Evolutionary conservation across 202 grass and related monocot species (phyloP).

Genomic region (Schoenoplectus triqueter): DNA sequence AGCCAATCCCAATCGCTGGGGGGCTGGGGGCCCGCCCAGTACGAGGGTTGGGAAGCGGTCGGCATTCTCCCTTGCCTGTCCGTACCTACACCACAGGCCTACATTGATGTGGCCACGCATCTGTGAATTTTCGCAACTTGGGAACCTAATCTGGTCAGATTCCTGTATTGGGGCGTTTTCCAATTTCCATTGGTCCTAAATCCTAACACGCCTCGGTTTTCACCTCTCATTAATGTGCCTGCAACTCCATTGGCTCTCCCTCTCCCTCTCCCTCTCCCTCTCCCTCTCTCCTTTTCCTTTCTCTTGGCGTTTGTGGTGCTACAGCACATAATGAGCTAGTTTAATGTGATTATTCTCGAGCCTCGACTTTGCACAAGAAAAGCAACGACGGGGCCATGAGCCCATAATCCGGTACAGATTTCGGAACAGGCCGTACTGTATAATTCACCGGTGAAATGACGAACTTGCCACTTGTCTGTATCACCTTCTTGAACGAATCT

Average conservation of each 20-base stretch:
- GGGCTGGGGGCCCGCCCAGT: not conserved
- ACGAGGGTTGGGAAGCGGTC: constrained; percentile 38
- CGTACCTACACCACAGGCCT: not conserved
- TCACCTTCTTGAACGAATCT: not conserved
- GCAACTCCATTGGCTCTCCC: not conserved
- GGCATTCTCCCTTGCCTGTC: not conserved
- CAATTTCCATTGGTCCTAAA: not conserved
- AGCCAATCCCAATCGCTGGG: constrained; percentile 21
- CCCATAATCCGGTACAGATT: not conserved
- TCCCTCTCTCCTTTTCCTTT: not conserved
- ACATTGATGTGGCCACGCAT: not conserved
- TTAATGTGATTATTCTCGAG: not conserved
- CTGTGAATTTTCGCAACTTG: not conserved
- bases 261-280: not conserved
- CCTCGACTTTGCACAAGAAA: no score
- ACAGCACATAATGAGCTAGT: not conserved
- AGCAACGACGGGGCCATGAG: no score
- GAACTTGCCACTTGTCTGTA: not conserved
- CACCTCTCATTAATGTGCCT: not conserved
- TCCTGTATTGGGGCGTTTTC: not conserved
- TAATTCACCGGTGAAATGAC: not conserved
- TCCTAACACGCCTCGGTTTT: not conserved
- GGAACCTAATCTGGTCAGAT: constrained; percentile 1
- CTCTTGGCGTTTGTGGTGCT: no score
- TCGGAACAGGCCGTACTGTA: not conserved